Percentiles rank a stretch among this genome's conserved stretches.
phyloP scores from a whole-genome alignment of 352 stramenopile species.

The Thalassiosira exigua region DNA sequence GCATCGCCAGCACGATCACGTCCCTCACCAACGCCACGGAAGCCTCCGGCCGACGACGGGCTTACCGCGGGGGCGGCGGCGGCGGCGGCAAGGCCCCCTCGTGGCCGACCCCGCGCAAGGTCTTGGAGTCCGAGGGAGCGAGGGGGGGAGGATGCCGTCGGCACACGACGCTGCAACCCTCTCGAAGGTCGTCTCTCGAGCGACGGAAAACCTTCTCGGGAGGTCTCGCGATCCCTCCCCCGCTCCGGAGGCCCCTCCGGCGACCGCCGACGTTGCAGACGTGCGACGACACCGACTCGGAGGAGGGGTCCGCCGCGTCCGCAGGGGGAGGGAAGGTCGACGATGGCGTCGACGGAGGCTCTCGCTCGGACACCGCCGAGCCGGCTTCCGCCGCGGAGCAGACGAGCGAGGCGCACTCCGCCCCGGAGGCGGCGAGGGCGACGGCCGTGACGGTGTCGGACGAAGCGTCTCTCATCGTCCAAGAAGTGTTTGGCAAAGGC shows the following conservation, averaged over 20 bases:
- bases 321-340: neutral
- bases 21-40: slow-evolving; percentile 30
- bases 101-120: neutral
- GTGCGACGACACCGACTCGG: neutral
- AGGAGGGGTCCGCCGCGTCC: neutral
- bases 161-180: slow-evolving; percentile 1
- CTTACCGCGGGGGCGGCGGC: neutral
- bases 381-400: neutral
- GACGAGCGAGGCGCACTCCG: neutral
- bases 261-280: neutral
- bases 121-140: neutral
- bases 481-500: slow-evolving; percentile 24
- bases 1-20: slow-evolving; percentile 41
- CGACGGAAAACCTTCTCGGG: neutral
- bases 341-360: neutral
- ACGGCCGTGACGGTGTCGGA: slow-evolving; percentile 20
- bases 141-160: neutral
- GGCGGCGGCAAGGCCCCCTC: neutral
- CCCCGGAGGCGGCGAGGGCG: too few species aligned
- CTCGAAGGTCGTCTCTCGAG: slow-evolving; percentile 1
- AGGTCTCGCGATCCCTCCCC: neutral
- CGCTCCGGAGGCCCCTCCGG: neutral
- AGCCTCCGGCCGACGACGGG: slow-evolving; percentile 4
- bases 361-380: neutral
- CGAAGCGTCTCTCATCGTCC: slow-evolving; percentile 34